A percentile compares a stretch with the other conserved stretches of the same genome.
These are phyloP conservation scores for Naumovozyma castellii DNA, from an alignment of 805 yeast species.

Conservation along the genomic window DNA sequence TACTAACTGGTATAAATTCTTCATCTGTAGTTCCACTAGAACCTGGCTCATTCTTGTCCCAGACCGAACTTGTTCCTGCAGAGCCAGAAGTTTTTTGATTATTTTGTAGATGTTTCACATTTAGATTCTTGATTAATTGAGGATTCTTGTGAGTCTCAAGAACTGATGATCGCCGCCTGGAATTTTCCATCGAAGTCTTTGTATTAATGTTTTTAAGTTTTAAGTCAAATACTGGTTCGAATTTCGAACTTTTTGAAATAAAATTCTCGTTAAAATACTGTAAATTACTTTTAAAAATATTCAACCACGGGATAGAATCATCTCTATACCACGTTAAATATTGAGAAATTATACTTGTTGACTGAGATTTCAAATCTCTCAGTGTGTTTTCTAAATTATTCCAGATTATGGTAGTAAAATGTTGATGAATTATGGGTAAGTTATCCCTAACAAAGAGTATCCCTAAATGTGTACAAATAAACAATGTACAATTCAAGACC, in stretches of 20 bases:
- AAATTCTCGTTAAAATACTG: conserved; percentile 35
- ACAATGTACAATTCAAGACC: conserved; percentile 56
- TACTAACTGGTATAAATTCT: conserved; percentile 16
- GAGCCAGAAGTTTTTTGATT: background rate
- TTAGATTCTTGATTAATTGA: too few species aligned
- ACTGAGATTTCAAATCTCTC: conserved; percentile 2
- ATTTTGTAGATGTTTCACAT: background rate
- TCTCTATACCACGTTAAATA: conserved; percentile 26
- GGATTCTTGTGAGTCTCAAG: background rate
- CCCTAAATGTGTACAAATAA: conserved; percentile 55
- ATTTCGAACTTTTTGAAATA: conserved; percentile 29
- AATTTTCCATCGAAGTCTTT: background rate
- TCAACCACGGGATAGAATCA: conserved; percentile 23
- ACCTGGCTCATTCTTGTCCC: conserved; percentile 2
- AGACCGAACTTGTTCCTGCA: background rate
- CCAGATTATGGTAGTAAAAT: conserved; percentile 20
- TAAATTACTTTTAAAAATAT: conserved; percentile 30
- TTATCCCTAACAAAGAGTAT: conserved; percentile 44
- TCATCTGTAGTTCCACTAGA: background rate
- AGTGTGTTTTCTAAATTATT: conserved; percentile 12
- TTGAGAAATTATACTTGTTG: too few species aligned
- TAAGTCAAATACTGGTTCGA: conserved; percentile 32
- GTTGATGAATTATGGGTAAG: conserved; percentile 26
- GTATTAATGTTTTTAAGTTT: background rate
- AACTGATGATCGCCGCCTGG: conserved; percentile 7